Percentiles rank a stretch among this genome's conserved stretches.
Conservation (phyloP, 768 basidiomycete genomes). For the Mycena galopus region DNA sequence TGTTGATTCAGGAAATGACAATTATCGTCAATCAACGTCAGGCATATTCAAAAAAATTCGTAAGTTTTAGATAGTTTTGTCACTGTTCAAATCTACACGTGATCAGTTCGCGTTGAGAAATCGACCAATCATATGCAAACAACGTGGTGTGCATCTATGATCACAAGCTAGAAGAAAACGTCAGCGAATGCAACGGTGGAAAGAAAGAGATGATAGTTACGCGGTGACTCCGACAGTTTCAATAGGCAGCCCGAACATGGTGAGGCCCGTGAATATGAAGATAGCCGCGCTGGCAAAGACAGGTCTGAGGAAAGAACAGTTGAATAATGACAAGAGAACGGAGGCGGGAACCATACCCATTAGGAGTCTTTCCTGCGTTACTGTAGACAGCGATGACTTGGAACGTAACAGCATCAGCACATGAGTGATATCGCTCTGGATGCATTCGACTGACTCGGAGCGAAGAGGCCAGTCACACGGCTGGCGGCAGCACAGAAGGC, state of each 20-base stretch:
- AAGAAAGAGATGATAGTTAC: slow-evolving; percentile 6
- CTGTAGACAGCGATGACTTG: slow-evolving; percentile 39
- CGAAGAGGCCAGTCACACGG: slow-evolving; percentile 72
- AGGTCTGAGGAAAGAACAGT: slow-evolving; percentile 12
- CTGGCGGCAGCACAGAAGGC: slow-evolving; percentile 66
- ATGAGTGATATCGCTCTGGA: neutral
- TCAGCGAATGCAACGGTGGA: neutral
- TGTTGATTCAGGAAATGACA: too few species aligned
- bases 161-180: slow-evolving; percentile 13
- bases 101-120: neutral
- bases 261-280: slow-evolving; percentile 32
- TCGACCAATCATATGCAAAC: neutral
- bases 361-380: slow-evolving; percentile 36
- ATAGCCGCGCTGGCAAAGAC: slow-evolving; percentile 36
- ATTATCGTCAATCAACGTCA: too few species aligned
- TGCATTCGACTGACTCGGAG: slow-evolving; percentile 38
- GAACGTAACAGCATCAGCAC: neutral
- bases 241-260: slow-evolving; percentile 30
- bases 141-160: neutral
- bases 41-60: too few species aligned
- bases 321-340: neutral
- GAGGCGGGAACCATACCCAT: slow-evolving; percentile 13
- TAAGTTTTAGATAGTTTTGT: too few species aligned
- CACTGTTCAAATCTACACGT: neutral
- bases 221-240: slow-evolving; percentile 35